Evolutionary conservation across 1,139 yeast species (phyloP), one percentile per base, ranked within the genome.

Genomic region (Candida dubliniensis): DNA sequence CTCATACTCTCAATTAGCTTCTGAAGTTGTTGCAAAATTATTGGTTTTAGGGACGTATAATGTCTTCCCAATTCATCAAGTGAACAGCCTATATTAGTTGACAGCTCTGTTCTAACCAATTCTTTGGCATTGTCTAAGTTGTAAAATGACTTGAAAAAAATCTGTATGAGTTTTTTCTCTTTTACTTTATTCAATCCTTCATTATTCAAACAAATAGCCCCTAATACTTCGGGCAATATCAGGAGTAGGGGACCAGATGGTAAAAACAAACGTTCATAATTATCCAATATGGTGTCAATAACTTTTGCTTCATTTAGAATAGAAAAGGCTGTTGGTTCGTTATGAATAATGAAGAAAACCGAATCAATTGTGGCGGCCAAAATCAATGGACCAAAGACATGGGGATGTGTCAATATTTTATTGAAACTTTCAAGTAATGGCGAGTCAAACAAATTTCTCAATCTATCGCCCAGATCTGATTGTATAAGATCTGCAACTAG

Each of bases 311-410:
- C 98, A 41, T 80, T 82, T 55, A 91, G 74, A 40, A 91, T 85
- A 2, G 88, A 77, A 57, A 78, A 90, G 3, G 96, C 89, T 0
- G 97, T 89, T 3, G 98, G 96, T 56, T 91, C 98, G 53, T 87
- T 87, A 59, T 91, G 95, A 39, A 91, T 81, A 51, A 90, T 87
- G 30, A 79, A 79, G 38, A 85, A 79, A 23, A 90, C 76, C 15
- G 85, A 79, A 52, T 82, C 87, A 32, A 91, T 64, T 0, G 89
- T 77, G 14, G 79, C 71, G 0, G 89, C 74, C 14, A 87, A 64
- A n/a, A 88, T 66, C 18, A 80, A 75, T 29, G 83, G 81, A 0
- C 96, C 96, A 67, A 90, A 88, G 0, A 78, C 61, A 1, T 63
- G 54, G 1, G 86, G 81, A 55, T 87, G 70, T n/a, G 63, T 55